Conservation (phyloP, 2,329 filamentous ascomycete genomes). For the Capronia coronata region DNA sequence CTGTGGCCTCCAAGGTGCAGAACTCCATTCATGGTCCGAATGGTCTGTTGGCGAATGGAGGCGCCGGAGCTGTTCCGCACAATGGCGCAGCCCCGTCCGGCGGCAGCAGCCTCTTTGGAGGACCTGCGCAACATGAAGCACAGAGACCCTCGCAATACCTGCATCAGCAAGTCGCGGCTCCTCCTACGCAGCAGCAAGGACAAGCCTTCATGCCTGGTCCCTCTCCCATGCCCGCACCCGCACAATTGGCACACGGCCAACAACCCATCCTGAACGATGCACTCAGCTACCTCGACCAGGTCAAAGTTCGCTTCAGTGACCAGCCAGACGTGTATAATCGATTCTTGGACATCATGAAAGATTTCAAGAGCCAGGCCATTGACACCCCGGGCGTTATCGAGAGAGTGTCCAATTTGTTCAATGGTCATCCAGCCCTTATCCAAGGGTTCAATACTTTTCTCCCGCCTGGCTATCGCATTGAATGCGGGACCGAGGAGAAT, state of each 20-base stretch:
- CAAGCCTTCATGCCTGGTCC: constrained; percentile 42
- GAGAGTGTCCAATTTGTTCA: constrained; percentile 89
- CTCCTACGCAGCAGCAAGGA: constrained; percentile 46
- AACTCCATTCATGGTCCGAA: constrained; percentile 88
- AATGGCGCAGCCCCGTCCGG: constrained; percentile 52
- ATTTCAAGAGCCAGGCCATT: constrained; percentile 97
- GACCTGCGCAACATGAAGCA: constrained; percentile 39
- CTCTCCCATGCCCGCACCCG: constrained; percentile 45
- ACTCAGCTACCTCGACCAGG: constrained; percentile 92
- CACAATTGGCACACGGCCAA: constrained; percentile 65
- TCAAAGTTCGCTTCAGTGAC: constrained; percentile 95
- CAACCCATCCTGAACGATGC: constrained; percentile 80
- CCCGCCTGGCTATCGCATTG: constrained; percentile 90
- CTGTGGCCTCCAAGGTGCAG: constrained; percentile 73
- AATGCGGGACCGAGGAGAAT: constrained; percentile 88
- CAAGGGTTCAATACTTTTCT: constrained; percentile 98
- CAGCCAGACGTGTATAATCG: constrained; percentile 96
- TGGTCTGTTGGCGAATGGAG: constrained; percentile 71
- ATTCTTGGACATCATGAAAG: constrained; percentile 98
- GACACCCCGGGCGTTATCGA: constrained; percentile 97
- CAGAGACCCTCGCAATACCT: constrained; percentile 53
- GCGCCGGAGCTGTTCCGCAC: constrained; percentile 48
- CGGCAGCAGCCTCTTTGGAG: constrained; percentile 52
- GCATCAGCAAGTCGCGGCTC: constrained; percentile 50
- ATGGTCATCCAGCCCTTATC: constrained; percentile 88